Conservation (phyloP, 208 protist genomes). For the Histomonas meleagridis region DNA sequence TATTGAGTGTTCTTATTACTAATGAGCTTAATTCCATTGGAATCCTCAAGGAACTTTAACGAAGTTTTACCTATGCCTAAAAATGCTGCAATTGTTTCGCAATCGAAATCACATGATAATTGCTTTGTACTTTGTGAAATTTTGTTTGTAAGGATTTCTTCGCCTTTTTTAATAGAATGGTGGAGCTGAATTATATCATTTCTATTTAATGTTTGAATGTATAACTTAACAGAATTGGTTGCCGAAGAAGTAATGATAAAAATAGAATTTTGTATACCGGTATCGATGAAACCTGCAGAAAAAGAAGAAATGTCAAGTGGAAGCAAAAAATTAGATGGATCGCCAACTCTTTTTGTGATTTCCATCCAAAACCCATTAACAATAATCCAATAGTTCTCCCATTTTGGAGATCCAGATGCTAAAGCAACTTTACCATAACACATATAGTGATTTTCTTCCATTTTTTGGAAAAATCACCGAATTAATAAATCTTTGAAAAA, state of each 20-base stretch:
- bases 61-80: neutral
- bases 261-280: neutral
- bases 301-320: neutral
- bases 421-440: slow-evolving; percentile 24
- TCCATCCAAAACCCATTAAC: slow-evolving; percentile 13
- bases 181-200: neutral
- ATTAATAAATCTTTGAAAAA: too few species aligned
- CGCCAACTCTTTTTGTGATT: neutral
- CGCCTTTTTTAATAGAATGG: neutral
- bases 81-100: neutral
- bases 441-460: neutral
- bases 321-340: neutral
- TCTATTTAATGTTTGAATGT: neutral
- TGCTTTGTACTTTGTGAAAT: neutral
- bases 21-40: neutral
- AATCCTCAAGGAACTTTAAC: neutral
- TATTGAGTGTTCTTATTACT: neutral
- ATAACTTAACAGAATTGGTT: neutral
- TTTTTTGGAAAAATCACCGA: too few species aligned
- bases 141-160: neutral
- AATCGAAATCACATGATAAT: neutral
- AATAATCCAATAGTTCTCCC: slow-evolving; percentile 21
- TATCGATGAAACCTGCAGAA: neutral
- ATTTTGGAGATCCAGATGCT: neutral
- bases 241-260: neutral